Percentiles rank a stretch among this genome's conserved stretches.
Evolutionary conservation across 441 rosid species (phyloP).

Genomic region (Flueggea neowawraea): DNA sequence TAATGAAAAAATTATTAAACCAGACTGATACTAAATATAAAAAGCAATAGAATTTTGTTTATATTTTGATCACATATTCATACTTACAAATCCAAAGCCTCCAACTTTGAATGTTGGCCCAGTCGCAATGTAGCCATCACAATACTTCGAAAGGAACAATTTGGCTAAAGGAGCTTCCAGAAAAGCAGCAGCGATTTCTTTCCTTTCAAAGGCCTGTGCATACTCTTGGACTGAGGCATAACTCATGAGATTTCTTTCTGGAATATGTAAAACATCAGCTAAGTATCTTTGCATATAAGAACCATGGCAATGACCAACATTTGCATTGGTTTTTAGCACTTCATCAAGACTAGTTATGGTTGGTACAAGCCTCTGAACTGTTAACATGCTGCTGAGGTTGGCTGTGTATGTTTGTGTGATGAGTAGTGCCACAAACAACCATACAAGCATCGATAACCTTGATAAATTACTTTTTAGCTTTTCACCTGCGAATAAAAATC

Average conservation of each 20-base stretch:
- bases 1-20: too few species aligned
- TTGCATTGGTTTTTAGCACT: conserved; percentile 18
- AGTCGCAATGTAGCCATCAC: conserved; percentile 10
- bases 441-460: conserved; percentile 25
- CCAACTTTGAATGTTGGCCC: conserved; percentile 18
- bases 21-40: too few species aligned
- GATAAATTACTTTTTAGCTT: conserved; percentile 32
- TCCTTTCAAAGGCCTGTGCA: conserved; percentile 14
- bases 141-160: conserved; percentile 17
- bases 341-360: neutral
- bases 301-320: conserved; percentile 16
- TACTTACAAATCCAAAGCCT: conserved; percentile 26
- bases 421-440: conserved; percentile 33
- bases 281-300: conserved; percentile 13
- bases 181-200: conserved; percentile 21
- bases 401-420: conserved; percentile 32
- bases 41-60: too few species aligned
- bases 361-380: conserved; percentile 17
- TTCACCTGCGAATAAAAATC: conserved; percentile 6
- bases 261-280: conserved; percentile 15
- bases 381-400: conserved; percentile 28
- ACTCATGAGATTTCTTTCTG: conserved; percentile 9
- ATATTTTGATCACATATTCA: too few species aligned
- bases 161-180: conserved; percentile 16
- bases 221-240: conserved; percentile 14